Percentiles rank a stretch among this genome's conserved stretches.
Conservation (phyloP, 2,329 filamentous ascomycete species). For the Hymenoscyphus occultus region DNA sequence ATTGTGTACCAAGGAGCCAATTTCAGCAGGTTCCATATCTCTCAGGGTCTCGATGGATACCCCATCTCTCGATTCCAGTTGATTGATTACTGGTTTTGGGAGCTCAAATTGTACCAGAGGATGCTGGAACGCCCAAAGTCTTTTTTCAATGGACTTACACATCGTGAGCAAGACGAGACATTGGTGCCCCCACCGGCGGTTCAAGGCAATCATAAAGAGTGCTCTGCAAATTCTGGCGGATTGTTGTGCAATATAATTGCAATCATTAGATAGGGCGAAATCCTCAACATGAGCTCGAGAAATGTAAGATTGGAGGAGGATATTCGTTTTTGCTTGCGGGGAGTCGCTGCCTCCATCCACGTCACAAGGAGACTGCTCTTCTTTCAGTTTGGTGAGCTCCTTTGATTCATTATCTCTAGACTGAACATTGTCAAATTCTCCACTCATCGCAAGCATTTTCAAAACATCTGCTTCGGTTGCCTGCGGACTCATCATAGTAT, state of each 20-base stretch:
- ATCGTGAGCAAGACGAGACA: constrained; percentile 87
- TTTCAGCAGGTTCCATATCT: constrained; percentile 91
- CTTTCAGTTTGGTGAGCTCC: constrained; percentile 72
- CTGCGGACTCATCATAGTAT: constrained; percentile 83
- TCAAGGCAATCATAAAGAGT: constrained; percentile 95
- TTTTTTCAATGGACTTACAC: constrained; percentile 95
- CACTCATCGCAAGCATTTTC: constrained; percentile 95
- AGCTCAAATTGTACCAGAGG: constrained; percentile 94
- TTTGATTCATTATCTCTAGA: constrained; percentile 86
- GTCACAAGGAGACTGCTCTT: constrained; percentile 69
- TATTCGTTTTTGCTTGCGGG: constrained; percentile 90
- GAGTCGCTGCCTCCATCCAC: constrained; percentile 67
- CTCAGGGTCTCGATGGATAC: constrained; percentile 77
- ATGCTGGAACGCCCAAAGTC: constrained; percentile 92
- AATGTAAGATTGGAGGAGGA: constrained; percentile 90
- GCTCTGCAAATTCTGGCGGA: constrained; percentile 91
- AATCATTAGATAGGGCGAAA: constrained; percentile 88
- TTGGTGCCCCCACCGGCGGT: constrained; percentile 92
- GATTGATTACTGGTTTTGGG: constrained; percentile 75
- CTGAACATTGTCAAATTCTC: constrained; percentile 96
- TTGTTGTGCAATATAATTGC: constrained; percentile 93
- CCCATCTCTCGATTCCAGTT: constrained; percentile 78
- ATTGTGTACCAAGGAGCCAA: constrained; percentile 89
- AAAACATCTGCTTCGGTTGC: constrained; percentile 89
- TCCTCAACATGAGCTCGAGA: constrained; percentile 85